Evolutionary conservation across 108 stramenopile genomes (phyloP).

Genomic region (Cyclotella sp.): DNA sequence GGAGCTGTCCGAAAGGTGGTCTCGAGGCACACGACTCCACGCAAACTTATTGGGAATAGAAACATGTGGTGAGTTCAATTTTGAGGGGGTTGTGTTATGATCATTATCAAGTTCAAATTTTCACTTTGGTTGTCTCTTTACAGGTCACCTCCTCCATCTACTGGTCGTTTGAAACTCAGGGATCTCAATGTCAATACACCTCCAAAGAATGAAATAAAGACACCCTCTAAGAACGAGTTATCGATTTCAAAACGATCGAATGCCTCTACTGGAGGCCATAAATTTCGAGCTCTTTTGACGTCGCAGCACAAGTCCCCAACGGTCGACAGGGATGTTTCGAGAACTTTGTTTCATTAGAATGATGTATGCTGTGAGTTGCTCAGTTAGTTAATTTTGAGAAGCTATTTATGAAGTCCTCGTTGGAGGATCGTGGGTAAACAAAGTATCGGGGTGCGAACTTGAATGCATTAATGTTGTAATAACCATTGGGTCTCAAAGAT

Average conservation of each 20-base stretch:
- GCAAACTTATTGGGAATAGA: slow-evolving; percentile 5
- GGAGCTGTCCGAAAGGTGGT: slow-evolving; percentile 7
- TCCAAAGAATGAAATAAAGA: not conserved
- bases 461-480: too few species aligned
- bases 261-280: slow-evolving; percentile 1
- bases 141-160: slow-evolving; percentile 15
- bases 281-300: not conserved
- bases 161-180: not conserved
- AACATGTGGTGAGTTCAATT: not conserved
- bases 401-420: too few species aligned
- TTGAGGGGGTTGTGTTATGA: not conserved
- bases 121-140: not conserved
- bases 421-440: too few species aligned
- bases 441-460: too few species aligned
- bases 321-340: not conserved
- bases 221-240: not conserved
- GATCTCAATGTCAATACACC: not conserved
- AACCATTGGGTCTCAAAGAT: too few species aligned
- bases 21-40: slow-evolving; percentile 3
- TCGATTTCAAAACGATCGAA: slow-evolving; percentile 5
- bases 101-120: not conserved
- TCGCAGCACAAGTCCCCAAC: not conserved
- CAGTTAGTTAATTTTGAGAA: too few species aligned
- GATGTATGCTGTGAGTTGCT: too few species aligned
- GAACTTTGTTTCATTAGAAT: not conserved